Conservation (phyloP, 169 alveolate genomes). For the Cryptosporidium sp. region DNA sequence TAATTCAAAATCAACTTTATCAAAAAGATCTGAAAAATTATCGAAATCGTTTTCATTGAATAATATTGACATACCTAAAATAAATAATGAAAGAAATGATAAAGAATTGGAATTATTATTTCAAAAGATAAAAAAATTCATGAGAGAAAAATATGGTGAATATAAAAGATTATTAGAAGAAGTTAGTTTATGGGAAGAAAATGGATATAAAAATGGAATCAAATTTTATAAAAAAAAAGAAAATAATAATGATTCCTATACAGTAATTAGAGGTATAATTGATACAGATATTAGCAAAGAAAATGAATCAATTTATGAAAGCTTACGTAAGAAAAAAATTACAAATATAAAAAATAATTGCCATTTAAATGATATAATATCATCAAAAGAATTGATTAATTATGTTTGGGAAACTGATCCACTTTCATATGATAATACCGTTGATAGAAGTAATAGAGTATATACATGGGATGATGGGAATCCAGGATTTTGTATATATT, state of each 20-base stretch:
- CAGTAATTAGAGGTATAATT: slow-evolving; percentile 58
- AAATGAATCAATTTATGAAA: slow-evolving; percentile 44
- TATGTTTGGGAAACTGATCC: slow-evolving; percentile 72
- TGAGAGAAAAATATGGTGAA: slow-evolving; percentile 39
- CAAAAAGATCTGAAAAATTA: background rate
- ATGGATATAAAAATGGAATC: slow-evolving; percentile 60
- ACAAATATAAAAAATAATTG: slow-evolving; percentile 6
- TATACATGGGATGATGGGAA: slow-evolving; percentile 61
- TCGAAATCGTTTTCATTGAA: background rate
- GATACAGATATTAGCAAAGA: slow-evolving; percentile 54
- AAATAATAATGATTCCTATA: slow-evolving; percentile 8
- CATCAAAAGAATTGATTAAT: slow-evolving; percentile 53
- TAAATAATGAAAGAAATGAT: background rate
- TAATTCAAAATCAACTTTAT: background rate
- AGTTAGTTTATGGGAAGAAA: slow-evolving; percentile 57
- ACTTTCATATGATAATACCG: slow-evolving; percentile 58
- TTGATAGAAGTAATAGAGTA: slow-evolving; percentile 66
- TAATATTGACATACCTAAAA: slow-evolving; percentile 2
- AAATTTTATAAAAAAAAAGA: slow-evolving; percentile 35
- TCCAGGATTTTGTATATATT: slow-evolving; percentile 69
- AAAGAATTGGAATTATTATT: slow-evolving; percentile 32
- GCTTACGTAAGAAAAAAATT: background rate
- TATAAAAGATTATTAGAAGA: slow-evolving; percentile 35
- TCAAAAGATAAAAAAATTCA: slow-evolving; percentile 19
- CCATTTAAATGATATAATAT: slow-evolving; percentile 61